Base-by-base conservation (phyloP, 169 alveolate species). In the Plasmodium chabaudi region DNA sequence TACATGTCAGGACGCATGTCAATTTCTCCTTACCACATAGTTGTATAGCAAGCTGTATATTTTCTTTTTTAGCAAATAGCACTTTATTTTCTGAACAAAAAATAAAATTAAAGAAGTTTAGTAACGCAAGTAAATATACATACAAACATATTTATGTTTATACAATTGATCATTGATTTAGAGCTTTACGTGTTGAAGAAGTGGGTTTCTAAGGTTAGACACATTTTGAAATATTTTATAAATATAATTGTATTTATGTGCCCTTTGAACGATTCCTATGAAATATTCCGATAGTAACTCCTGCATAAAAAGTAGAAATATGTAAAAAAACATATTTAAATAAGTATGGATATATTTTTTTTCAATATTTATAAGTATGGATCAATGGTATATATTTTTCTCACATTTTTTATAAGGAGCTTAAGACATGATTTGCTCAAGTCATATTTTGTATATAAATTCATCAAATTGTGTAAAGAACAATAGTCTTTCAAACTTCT, bases 241-340 rank as follows among this genome's bases (percentile, higher is more conserved):
- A 47, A 75, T 75, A 44, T 75, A 75, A 59, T 75, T 75, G 77
- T 75, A 67, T 15, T 67, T 63, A 56, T 68, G 47, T 6, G 88
- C 88, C 88, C 88, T 21, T 68, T 75, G 47, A 57, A 75, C 51
- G 70, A 72, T 17, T 55, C 51, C 47, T 10, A 57, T 59, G 25
- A 72, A 72, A 44, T 59, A 39, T 39, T 7, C 47, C 6, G 47
- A 44, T 6, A 17, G 42, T 2, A 34, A 34, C 0, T 34, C 15
- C 87, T 72, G 87, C 19, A 59, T 47, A 63, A 21, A 57, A 63
- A 5, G 27, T 39, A 61, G 39, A 34, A 17, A 19, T 13, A 64
- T 69, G 23, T 13, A 19, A 6, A 9, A 27, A n/a, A 9, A 4
- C 5, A 12, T 70, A 49, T 9, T 13, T 19, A n/a, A 13, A 12